Base-by-base conservation (phyloP, 2,329 filamentous ascomycete species). In the Trichoderma asperellum region DNA sequence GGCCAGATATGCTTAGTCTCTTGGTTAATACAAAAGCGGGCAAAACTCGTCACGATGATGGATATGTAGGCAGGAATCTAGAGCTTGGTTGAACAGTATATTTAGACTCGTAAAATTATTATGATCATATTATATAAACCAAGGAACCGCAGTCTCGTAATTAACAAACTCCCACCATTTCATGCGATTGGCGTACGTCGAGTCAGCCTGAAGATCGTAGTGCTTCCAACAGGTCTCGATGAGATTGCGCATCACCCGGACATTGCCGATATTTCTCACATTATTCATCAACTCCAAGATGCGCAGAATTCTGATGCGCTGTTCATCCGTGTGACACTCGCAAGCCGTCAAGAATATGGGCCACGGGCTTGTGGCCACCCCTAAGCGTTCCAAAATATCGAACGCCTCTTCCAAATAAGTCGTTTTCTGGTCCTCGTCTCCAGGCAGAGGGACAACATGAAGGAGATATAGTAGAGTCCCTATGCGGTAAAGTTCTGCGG, bases 1-100 rank as follows among this genome's bases (percentile, higher is more conserved):
- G 85, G 7, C 84, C 85, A 0, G 85, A 87, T 63, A 76, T 87
- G 24, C 84, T 87, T 62, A 82, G 85, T 5, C 77, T 87, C 12
- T 77, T 87, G 2, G 84, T 87, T 2, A 85, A 87, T 65, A 84
- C 73, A 65, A 72, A 70, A 16, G 53, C 49, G 40, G 37, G 34
- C 34, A 58, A 58, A 66, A 14, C n/a, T 49, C 21, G 63, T 66
- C 40, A 66, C 63, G 11, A 37, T 34, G 24, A 60, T 40, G 43
- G 43, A 43, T 1, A 24, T 24, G 34, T 68, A 68, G n/a, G 34
- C 6, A 10, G 29, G 11, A 14, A 16, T 52, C 40, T 4, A 43
- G 16, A 3, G 16, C 12, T 29, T 59, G 21, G 16, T 18, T 11
- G 21, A 24, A 34, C 7, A 32, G 56, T 18, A 47, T 68, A 24